Conservation (phyloP, 768 basidiomycete species). For the Cytidiella melzeri region DNA sequence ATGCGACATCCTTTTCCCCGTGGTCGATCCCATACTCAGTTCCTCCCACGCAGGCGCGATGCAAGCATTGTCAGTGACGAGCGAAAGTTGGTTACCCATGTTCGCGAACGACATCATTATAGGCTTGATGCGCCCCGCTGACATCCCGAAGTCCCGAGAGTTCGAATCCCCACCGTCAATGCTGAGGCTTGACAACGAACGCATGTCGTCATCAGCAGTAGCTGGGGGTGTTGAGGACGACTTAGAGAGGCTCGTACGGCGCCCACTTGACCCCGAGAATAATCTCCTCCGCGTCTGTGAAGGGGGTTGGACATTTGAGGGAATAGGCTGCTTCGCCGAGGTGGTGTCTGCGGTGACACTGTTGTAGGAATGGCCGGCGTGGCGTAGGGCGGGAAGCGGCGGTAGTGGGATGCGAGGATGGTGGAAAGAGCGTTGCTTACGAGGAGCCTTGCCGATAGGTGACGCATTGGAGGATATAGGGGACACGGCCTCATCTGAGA, state of each 20-base stretch:
- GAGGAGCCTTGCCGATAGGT: slow-evolving; percentile 15
- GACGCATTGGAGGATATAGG: not conserved
- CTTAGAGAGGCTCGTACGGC: slow-evolving; percentile 46
- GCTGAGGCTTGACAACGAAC: slow-evolving; percentile 44
- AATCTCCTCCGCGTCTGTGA: slow-evolving; percentile 44
- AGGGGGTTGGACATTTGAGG: slow-evolving; percentile 8
- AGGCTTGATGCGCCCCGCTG: slow-evolving; percentile 10
- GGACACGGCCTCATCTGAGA: slow-evolving; percentile 14
- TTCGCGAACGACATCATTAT: slow-evolving; percentile 23
- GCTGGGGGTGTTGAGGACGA: slow-evolving; percentile 23
- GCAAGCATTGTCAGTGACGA: slow-evolving; percentile 26
- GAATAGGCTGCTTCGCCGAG: slow-evolving; percentile 9
- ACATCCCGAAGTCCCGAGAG: not conserved
- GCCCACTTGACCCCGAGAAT: slow-evolving; percentile 52
- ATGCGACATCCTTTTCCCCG: slow-evolving; percentile 30
- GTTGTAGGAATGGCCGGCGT: slow-evolving; percentile 17
- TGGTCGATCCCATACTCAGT: not conserved
- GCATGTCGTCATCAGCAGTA: slow-evolving; percentile 44
- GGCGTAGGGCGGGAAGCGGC: slow-evolving; percentile 33
- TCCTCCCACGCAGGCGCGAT: slow-evolving; percentile 37
- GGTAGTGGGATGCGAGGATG: slow-evolving; percentile 51
- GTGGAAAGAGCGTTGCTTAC: slow-evolving; percentile 62
- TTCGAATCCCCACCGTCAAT: slow-evolving; percentile 16
- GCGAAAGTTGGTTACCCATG: slow-evolving; percentile 18
- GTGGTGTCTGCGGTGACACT: slow-evolving; percentile 13